Evolutionary conservation across 805 yeast genomes (phyloP).

Genomic region (Pachysolen tannophilus): DNA sequence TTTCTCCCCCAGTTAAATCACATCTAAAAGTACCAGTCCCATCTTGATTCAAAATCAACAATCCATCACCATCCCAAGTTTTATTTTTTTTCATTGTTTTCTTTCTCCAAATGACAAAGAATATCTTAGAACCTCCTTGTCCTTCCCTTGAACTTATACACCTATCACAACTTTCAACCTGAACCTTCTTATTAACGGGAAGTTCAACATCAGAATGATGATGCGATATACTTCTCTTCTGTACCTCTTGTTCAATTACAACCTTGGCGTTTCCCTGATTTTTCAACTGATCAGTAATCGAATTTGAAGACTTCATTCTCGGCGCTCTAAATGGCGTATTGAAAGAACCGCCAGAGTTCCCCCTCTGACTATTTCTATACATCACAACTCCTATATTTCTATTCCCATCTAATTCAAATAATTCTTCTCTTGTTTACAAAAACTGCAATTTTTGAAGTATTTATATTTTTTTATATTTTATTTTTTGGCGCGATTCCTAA

Average conservation of each 20-base stretch:
- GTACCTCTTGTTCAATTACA: not conserved
- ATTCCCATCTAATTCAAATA: too few species aligned
- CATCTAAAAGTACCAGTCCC: constrained; percentile 21
- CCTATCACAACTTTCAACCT: too few species aligned
- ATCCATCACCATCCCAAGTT: constrained; percentile 94
- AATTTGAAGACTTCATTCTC: not conserved
- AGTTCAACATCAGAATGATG: too few species aligned
- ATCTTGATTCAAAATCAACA: constrained; percentile 26
- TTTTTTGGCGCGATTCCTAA: too few species aligned
- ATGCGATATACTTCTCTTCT: constrained; percentile 4
- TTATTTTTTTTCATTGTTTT: constrained; percentile 71
- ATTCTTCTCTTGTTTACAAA: too few species aligned
- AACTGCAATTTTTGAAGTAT: too few species aligned
- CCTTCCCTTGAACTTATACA: not conserved
- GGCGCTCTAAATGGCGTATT: not conserved
- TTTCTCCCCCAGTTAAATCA: constrained; percentile 21
- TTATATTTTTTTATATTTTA: too few species aligned
- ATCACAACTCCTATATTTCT: not conserved
- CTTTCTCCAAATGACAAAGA: constrained; percentile 59
- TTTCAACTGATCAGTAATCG: not conserved
- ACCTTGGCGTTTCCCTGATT: not conserved
- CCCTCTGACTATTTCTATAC: not conserved
- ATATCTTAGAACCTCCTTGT: constrained; percentile 6
- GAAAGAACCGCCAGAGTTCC: not conserved
- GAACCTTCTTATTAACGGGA: too few species aligned